Conservation (phyloP, 257 asterid species). For the Nicotiana tabacum region DNA sequence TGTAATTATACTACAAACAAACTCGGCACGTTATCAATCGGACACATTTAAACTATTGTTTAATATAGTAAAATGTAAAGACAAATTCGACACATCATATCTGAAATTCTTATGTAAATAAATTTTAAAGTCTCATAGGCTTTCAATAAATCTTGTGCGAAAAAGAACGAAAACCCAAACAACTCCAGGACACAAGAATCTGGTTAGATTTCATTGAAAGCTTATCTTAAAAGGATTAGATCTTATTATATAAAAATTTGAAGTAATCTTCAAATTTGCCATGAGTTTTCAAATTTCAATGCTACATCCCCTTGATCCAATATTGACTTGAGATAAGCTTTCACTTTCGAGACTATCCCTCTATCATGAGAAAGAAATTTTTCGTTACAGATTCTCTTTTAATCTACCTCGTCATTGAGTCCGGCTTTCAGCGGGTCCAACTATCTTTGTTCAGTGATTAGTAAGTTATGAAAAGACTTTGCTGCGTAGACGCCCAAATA, state of each 20-base stretch:
- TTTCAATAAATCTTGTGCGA: background rate
- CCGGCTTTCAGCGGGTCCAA: too few species aligned
- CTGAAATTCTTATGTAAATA: background rate
- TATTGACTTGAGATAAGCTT: too few species aligned
- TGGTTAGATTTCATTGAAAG: background rate
- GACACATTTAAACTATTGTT: background rate
- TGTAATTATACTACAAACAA: too few species aligned
- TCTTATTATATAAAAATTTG: background rate
- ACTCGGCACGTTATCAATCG: background rate
- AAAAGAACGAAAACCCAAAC: background rate
- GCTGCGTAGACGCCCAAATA: too few species aligned
- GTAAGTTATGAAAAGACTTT: too few species aligned
- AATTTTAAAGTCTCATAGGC: background rate
- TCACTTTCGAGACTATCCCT: too few species aligned
- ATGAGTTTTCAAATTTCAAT: background rate
- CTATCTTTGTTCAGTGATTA: too few species aligned
- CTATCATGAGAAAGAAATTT: too few species aligned
- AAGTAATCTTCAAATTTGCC: background rate
- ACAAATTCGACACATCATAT: background rate
- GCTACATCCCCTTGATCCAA: too few species aligned
- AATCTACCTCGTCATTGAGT: too few species aligned
- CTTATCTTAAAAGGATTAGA: background rate
- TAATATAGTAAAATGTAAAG: background rate
- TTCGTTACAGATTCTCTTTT: too few species aligned
- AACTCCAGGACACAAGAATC: background rate